Evolutionary conservation across 2,329 filamentous ascomycete genomes (phyloP).

Genomic region (Paecilomyces formosus): DNA sequence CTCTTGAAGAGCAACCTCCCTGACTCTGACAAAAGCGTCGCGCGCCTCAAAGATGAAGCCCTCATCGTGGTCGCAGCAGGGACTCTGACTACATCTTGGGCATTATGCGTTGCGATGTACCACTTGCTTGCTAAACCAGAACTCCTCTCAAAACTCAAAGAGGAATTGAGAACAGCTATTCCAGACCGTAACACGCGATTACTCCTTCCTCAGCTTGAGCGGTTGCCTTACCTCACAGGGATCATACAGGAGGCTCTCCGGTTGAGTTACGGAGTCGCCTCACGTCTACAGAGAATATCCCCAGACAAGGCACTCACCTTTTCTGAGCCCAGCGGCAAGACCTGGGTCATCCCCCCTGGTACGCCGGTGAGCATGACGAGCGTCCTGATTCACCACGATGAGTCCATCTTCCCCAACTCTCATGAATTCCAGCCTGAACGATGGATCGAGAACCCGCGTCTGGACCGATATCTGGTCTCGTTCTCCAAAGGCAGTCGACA

Average conservation of each 20-base stretch:
- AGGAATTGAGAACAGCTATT: constrained; percentile 32
- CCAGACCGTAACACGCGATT: constrained; percentile 24
- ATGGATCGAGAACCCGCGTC: constrained; percentile 25
- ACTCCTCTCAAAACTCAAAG: constrained; percentile 25
- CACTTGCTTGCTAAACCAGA: constrained; percentile 30
- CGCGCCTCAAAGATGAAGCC: constrained; percentile 19
- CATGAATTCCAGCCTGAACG: constrained; percentile 33
- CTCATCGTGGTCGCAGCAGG: constrained; percentile 7
- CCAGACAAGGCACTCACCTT: background rate
- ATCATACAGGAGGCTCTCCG: constrained; percentile 36
- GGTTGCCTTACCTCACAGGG: constrained; percentile 25
- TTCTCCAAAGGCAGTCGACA: constrained; percentile 38
- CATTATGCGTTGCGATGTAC: constrained; percentile 28
- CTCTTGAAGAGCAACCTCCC: constrained; percentile 20
- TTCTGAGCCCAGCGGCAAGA: background rate
- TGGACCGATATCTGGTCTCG: constrained; percentile 30
- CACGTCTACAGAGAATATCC: background rate
- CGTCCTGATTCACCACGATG: constrained; percentile 16
- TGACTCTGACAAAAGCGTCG: constrained; percentile 10
- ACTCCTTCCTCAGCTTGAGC: constrained; percentile 26
- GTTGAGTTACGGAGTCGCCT: constrained; percentile 13
- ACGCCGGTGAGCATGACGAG: constrained; percentile 19
- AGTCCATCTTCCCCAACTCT: constrained; percentile 27
- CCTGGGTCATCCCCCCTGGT: constrained; percentile 13
- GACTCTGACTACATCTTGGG: background rate